Conservation (phyloP, 371 early-diverging fungal species). For the Mucor lusitanicus region DNA sequence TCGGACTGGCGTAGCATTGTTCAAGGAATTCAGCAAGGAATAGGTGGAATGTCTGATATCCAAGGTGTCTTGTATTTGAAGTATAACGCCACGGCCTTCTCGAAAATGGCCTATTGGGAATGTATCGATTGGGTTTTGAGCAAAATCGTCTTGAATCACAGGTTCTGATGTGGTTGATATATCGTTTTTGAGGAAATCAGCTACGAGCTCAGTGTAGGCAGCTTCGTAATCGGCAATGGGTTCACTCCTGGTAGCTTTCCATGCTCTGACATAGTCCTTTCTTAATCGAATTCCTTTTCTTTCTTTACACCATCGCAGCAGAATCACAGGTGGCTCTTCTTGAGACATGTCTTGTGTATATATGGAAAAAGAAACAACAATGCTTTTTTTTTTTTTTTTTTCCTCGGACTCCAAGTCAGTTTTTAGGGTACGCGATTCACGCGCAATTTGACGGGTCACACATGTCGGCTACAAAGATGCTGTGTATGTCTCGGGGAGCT, state of each 20-base stretch:
- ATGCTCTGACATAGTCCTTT: conserved; percentile 20
- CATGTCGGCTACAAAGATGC: too few relatives aligned
- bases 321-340: conserved; percentile 17
- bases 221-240: conserved; percentile 13
- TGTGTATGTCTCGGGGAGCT: neutral
- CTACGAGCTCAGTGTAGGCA: conserved; percentile 16
- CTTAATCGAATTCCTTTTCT: conserved; percentile 25
- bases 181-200: conserved; percentile 28
- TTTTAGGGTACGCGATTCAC: neutral
- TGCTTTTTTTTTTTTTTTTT: neutral
- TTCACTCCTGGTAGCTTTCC: conserved; percentile 6
- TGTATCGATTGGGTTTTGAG: conserved; percentile 7
- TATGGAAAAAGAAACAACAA: neutral
- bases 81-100: conserved; percentile 28
- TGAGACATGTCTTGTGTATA: neutral
- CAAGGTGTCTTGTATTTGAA: conserved; percentile 38
- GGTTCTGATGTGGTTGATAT: conserved; percentile 31
- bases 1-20: conserved; percentile 27
- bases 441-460: neutral
- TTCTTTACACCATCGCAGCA: conserved; percentile 25
- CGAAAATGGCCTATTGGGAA: conserved; percentile 27
- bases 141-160: conserved; percentile 25
- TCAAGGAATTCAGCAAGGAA: conserved; percentile 25
- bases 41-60: conserved; percentile 37
- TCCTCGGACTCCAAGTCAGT: neutral